phyloP scores from a whole-genome alignment of 148 eudicot genomes.

The Vaccinium macrocarpon region DNA sequence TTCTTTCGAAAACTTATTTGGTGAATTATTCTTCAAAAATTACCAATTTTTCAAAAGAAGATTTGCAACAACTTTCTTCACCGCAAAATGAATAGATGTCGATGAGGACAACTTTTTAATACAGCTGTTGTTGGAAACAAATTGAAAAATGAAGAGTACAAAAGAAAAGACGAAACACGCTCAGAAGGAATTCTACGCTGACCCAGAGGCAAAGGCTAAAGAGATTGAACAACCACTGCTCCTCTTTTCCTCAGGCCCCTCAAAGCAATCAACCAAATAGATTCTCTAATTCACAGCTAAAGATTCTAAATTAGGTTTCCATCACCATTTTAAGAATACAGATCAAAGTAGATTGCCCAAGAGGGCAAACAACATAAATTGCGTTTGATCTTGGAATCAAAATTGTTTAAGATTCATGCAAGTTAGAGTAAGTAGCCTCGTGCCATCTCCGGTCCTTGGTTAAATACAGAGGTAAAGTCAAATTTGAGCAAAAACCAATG shows the following conservation, averaged over 20 bases:
- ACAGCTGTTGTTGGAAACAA: not conserved
- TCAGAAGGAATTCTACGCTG: not conserved
- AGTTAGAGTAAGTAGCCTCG: not conserved
- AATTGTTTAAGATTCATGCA: not conserved
- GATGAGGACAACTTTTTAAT: not conserved
- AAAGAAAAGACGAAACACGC: not conserved
- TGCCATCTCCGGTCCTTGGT: not conserved
- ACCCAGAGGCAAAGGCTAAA: slow-evolving; percentile 4
- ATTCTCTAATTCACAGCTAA: not conserved
- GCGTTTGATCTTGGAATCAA: not conserved
- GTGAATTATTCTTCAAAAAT: not conserved
- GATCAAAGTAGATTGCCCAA: not conserved
- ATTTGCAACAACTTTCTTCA: not conserved
- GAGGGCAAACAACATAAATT: not conserved
- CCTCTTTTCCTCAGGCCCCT: slow-evolving; percentile 9
- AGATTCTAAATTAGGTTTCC: not conserved
- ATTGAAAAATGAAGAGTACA: not conserved
- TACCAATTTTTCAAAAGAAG: not conserved
- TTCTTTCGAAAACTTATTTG: not conserved
- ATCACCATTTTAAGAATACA: not conserved
- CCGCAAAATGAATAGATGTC: not conserved
- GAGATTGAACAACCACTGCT: slow-evolving; percentile 9
- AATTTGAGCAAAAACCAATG: not conserved
- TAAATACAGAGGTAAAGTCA: not conserved
- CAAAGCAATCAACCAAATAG: slow-evolving; percentile 6